Evolutionary conservation across 352 stramenopile genomes (phyloP), one percentile per base, ranked within the genome.

Genomic region (Phytopythium oedochilum): DNA sequence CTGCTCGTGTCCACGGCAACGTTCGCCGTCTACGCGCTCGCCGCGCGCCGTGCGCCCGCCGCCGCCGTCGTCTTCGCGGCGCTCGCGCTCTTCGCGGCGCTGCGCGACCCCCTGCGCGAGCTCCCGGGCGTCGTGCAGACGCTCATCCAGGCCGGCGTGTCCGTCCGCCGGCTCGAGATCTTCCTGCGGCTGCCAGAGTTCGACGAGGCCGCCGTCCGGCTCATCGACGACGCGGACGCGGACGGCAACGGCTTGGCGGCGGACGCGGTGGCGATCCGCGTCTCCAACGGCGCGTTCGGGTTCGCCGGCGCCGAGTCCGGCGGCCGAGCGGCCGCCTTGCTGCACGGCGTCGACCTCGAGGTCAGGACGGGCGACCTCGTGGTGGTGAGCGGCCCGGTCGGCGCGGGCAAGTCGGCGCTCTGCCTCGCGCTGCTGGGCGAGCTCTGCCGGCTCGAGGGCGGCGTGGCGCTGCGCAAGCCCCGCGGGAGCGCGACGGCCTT

Each of bases 11-110:
- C 64, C 26, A 40, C 25, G 26, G 34, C 43, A 10, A 74, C 68
- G 8, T 62, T 62, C 20, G 49, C 46, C n/a, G 32, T 45, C 25
- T 51, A 53, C 32, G 18, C 31, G 38, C 26, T 62, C 26, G 34
- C 44, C 12, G 1, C 52, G 29, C 4, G 97, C 96, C 66, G 91
- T 96, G 54, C 59, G 95, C 28, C 97, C 95, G 68, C 83, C 80
- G 34, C 60, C 70, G 53, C 62, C 22, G 48, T 49, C 17, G 48
- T 70, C 8, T 70, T 70, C 40, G 59, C 62, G 28, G 38, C 45
- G 2, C n/a, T 70, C 0, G 51, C 57, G 8, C 52, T 70, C 26
- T 70, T 70, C 35, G 78, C 18, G 23, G 29, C 53, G 31, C 45
- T 87, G 5, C 70, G 69, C 18, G 62, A 66, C 12, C 71, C 76